Percentiles rank a stretch among this genome's conserved stretches.
Evolutionary conservation across 129 eudicot genomes (phyloP).

Genomic region (Heracleum sosnowskyi): DNA sequence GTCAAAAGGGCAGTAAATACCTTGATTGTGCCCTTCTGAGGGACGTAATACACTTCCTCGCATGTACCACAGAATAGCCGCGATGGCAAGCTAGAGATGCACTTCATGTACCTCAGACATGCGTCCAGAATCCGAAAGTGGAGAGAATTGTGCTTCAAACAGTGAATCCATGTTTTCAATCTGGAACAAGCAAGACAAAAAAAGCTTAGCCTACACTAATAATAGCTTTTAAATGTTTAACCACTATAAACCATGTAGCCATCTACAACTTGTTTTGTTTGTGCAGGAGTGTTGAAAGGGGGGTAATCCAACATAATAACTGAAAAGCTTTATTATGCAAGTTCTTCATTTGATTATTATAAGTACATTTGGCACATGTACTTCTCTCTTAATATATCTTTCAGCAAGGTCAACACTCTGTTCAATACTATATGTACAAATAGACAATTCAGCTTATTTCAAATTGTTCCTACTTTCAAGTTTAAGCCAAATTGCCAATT

Average conservation of each 20-base stretch:
- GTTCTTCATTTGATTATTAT: not conserved
- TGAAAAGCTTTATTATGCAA: not conserved
- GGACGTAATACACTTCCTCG: constrained; percentile 90
- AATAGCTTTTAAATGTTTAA: not conserved
- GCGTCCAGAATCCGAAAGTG: constrained; percentile 81
- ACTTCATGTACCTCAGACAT: constrained; percentile 79
- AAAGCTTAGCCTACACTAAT: not conserved
- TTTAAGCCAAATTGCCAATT: not conserved
- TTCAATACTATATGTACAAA: not conserved
- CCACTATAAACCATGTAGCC: not conserved
- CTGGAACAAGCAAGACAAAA: constrained; percentile 33
- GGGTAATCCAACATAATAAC: not conserved
- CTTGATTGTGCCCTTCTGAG: constrained; percentile 86
- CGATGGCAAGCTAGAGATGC: constrained; percentile 64
- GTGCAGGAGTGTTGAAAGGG: not conserved
- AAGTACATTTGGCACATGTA: not conserved
- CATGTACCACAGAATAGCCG: constrained; percentile 85
- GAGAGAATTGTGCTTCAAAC: constrained; percentile 95
- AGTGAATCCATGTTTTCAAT: constrained; percentile 89
- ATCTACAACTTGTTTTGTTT: not conserved
- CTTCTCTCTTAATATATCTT: not conserved
- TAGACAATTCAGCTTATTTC: not conserved
- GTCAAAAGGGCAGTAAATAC: constrained; percentile 19
- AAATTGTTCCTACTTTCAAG: not conserved
- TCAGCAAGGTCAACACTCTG: not conserved